A percentile compares a stretch with the other conserved stretches of the same genome.
These are phyloP conservation scores for Eragrostis tef DNA, from an alignment of 202 grass and related monocot genomes.

Conservation along the genomic window DNA sequence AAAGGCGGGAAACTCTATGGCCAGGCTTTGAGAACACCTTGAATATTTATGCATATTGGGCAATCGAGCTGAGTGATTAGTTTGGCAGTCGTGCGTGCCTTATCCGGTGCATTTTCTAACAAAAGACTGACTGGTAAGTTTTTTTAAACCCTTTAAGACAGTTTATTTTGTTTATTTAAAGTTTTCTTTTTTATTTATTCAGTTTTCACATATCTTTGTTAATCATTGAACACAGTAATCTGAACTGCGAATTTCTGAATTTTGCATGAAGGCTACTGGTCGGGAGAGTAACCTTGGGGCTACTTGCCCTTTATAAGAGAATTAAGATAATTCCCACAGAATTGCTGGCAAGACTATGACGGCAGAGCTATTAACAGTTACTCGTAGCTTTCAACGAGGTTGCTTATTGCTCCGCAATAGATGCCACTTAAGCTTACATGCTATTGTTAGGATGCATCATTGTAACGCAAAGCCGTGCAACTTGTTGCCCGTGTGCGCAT, in stretches of 20 bases:
- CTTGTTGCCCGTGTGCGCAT: background rate
- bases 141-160: constrained; percentile 7
- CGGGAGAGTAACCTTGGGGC: background rate
- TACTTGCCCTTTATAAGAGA: background rate
- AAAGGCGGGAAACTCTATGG: constrained; percentile 52
- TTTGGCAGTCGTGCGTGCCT: constrained; percentile 7
- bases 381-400: background rate
- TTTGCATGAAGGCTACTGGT: constrained; percentile 18
- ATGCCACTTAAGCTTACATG: background rate
- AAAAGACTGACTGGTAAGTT: constrained; percentile 33
- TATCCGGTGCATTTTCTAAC: constrained; percentile 22
- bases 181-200: background rate
- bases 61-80: constrained; percentile 16
- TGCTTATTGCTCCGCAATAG: background rate
- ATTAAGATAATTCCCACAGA: background rate
- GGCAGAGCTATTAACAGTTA: background rate
- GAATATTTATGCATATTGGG: background rate
- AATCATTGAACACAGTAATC: constrained; percentile 12
- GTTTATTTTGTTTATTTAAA: constrained; percentile 24
- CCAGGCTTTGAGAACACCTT: constrained; percentile 44
- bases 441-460: constrained; percentile 4
- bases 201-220: background rate
- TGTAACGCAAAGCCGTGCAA: background rate
- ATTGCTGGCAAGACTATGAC: background rate
- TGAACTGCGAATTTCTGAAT: constrained; percentile 6